These are phyloP conservation scores for Coniochaeta sp. DNA, from an alignment of 2,329 filamentous ascomycete genomes.

Conservation along the genomic window DNA sequence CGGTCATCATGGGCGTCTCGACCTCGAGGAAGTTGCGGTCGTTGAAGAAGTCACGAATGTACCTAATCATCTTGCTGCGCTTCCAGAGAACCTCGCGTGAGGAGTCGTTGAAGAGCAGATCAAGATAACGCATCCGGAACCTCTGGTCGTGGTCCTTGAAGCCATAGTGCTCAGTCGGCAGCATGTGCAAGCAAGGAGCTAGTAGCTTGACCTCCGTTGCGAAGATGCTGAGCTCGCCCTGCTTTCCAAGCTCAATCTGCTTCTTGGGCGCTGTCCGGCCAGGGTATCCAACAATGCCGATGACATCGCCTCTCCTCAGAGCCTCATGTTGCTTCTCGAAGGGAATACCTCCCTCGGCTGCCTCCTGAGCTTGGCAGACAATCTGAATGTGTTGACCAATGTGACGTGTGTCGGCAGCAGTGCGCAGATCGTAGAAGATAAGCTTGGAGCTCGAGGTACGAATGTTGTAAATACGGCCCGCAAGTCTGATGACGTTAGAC, in stretches of 20 bases:
- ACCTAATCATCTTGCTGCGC: constrained; percentile 79
- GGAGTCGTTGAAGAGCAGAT: constrained; percentile 92
- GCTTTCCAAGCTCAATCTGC: constrained; percentile 59
- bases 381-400: constrained; percentile 79
- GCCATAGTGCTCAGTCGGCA: constrained; percentile 85
- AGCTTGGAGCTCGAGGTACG: constrained; percentile 76
- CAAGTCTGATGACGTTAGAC: constrained; percentile 68
- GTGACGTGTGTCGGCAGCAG: constrained; percentile 40
- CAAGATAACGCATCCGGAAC: constrained; percentile 87
- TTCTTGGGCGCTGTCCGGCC: constrained; percentile 86
- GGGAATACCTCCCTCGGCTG: constrained; percentile 52
- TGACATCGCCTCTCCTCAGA: constrained; percentile 84
- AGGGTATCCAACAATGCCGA: constrained; percentile 79
- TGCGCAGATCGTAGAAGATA: constrained; percentile 81
- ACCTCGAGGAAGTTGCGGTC: constrained; percentile 85
- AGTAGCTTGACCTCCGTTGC: constrained; percentile 79
- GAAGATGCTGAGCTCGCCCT: constrained; percentile 91
- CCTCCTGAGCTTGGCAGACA: constrained; percentile 81
- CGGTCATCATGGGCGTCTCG: constrained; percentile 96
- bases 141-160: constrained; percentile 94
- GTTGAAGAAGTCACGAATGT: constrained; percentile 84
- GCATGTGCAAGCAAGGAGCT: constrained; percentile 83
- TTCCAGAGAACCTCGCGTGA: constrained; percentile 79
- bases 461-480: constrained; percentile 84
- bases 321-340: constrained; percentile 88